These are phyloP conservation scores for Aspergillus ellipticus DNA, from an alignment of 495 filamentous ascomycete species.

Conservation along the genomic window DNA sequence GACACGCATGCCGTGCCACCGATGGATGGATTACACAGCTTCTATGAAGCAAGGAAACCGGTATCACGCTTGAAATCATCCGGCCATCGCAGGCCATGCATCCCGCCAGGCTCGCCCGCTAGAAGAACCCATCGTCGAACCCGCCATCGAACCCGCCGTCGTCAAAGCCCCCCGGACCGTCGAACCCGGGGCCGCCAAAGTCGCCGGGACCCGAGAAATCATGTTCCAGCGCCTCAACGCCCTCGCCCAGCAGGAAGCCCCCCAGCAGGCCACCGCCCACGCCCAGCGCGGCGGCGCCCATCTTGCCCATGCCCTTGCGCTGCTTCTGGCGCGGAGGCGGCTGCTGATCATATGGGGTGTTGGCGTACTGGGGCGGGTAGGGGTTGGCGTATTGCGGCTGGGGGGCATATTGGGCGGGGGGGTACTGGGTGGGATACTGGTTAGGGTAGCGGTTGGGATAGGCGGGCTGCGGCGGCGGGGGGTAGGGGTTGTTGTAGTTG, in stretches of 20 bases:
- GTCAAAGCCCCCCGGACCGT: not conserved
- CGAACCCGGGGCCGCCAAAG: not conserved
- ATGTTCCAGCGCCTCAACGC: not conserved
- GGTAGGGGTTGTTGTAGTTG: not conserved
- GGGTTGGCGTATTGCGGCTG: not conserved
- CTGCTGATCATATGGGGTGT: too few relatives aligned
- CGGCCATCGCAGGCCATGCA: too few relatives aligned
- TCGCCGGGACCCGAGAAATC: not conserved
- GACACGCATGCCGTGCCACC: too few relatives aligned
- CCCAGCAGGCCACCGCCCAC: not conserved
- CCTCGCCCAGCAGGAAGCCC: not conserved
- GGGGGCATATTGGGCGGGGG: not conserved
- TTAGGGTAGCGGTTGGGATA: not conserved
- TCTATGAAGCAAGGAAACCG: too few relatives aligned
- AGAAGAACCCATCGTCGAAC: not conserved
- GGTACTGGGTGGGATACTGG: not conserved
- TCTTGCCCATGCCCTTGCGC: not conserved
- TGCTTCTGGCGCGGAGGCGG: not conserved
- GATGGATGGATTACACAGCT: too few relatives aligned
- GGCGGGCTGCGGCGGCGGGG: not conserved
- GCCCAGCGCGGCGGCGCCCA: not conserved
- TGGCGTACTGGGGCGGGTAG: not conserved
- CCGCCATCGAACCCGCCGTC: not conserved
- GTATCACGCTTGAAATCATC: too few relatives aligned
- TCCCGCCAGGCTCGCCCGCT: too few relatives aligned